Base-by-base conservation (phyloP, 2,329 filamentous ascomycete species). In the Epichloe coenophiala region DNA sequence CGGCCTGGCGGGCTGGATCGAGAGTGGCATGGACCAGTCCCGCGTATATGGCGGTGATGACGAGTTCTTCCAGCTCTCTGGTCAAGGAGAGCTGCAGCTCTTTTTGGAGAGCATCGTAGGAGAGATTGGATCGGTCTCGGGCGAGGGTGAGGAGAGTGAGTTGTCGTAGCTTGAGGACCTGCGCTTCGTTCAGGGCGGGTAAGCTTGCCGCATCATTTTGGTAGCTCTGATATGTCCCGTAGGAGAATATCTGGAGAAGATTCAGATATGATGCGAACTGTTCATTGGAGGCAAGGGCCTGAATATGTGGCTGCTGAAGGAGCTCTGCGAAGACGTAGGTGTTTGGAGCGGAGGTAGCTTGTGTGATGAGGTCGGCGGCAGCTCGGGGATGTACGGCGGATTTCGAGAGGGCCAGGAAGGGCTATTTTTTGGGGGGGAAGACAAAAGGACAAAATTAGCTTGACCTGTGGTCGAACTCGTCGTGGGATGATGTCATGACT, bases 271-370 rank as follows among this genome's bases (percentile, higher is more conserved):
- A 58, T 2, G 74, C 70, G 60, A 84, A 79, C 46, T 94, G 84
- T 37, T 75, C 63, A 8, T 65, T 65, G 39, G 80, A 65, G 39
- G 73, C 73, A 43, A 97, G 81, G 12, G 79, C 76, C 67, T 93
- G 86, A 57, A 97, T 82, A 59, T 88, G 81, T 0, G 86, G 81
- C 1, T 83, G 81, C 59, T 86, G 77, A 38, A 98, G 81, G n/a
- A 98, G 83, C 70, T 97, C 91, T 58, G 86, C 81, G 71, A 98
- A 98, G 69, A 97, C 78, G 67, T 84, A 98, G 57, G 90, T 95
- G 67, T 89, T 87, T 31, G 86, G 81, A 51, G 83, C 83, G n/a
- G 88, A 89, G 47, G 89, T 97, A 54, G 90, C 93, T 68, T 89
- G 87, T 43, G 77, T 81, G 64, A 97, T 79, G 49, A 97, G 80